A percentile compares a stretch with the other conserved stretches of the same genome.
These are phyloP conservation scores for Trichoderma semiorbis DNA, from an alignment of 2,329 filamentous ascomycete species.

Conservation along the genomic window DNA sequence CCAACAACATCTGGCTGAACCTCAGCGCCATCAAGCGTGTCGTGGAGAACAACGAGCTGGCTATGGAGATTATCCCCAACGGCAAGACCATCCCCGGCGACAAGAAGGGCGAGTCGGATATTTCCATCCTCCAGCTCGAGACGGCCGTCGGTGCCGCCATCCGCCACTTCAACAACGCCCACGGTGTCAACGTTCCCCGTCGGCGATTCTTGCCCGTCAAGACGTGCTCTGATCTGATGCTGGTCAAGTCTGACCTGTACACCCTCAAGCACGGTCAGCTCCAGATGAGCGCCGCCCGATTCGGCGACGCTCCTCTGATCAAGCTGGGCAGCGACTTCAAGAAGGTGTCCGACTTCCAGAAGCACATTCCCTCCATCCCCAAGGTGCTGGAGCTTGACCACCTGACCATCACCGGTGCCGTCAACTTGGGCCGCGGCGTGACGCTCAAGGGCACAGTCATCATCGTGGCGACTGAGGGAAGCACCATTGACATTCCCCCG, in stretches of 20 bases:
- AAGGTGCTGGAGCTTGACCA: conserved; percentile 92
- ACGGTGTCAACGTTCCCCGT: conserved; percentile 97
- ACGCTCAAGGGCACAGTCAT: conserved; percentile 98
- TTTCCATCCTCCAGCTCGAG: conserved; percentile 97
- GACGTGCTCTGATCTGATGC: conserved; percentile 98
- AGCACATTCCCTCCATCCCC: conserved; percentile 80
- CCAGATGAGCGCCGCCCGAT: conserved; percentile 92
- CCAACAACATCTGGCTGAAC: conserved; percentile 99
- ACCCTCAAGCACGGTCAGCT: conserved; percentile 98
- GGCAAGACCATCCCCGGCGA: conserved; percentile 97
- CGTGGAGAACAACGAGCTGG: conserved; percentile 95
- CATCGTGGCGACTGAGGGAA: conserved; percentile 95
- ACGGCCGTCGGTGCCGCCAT: conserved; percentile 98
- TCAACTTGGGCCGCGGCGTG: conserved; percentile 93
- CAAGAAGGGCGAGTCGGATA: conserved; percentile 99
- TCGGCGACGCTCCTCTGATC: conserved; percentile 94
- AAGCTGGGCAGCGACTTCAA: conserved; percentile 99
- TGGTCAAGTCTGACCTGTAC: conserved; percentile 99
- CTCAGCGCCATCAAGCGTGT: conserved; percentile 96
- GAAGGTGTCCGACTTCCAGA: conserved; percentile 97
- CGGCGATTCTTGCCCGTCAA: conserved; percentile 99
- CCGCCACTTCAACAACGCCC: conserved; percentile 96
- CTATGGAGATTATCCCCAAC: conserved; percentile 99
- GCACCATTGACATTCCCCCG: conserved; percentile 95
- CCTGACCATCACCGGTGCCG: conserved; percentile 93